phyloP scores from a whole-genome alignment of 225 moss, liverwort and hornwort genomes.

The Antitrichia curtipendula region DNA sequence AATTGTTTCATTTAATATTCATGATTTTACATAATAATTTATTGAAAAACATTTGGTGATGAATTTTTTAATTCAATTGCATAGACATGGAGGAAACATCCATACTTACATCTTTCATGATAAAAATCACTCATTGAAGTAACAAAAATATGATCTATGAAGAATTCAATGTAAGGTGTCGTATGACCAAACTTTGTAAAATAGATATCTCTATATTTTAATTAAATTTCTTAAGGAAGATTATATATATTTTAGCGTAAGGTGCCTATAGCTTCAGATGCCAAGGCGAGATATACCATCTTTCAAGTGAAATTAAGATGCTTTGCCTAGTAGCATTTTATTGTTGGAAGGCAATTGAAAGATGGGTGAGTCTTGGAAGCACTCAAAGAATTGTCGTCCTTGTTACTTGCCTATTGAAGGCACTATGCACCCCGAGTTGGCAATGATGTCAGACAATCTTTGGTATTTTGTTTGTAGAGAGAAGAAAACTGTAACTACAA shows the following conservation, averaged over 20 bases:
- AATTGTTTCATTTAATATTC: neutral
- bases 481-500: no score
- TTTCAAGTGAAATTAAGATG: neutral
- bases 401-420: neutral
- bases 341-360: fast-evolving
- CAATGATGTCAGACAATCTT: no score
- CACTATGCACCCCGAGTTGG: fast-evolving
- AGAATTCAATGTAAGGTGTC: neutral
- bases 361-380: fast-evolving
- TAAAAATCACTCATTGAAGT: neutral
- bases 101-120: neutral
- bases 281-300: no score
- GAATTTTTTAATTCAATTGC: neutral
- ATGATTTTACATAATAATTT: neutral
- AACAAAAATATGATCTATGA: neutral
- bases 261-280: fast-evolving
- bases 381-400: neutral
- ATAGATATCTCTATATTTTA: neutral
- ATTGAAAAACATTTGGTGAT: no score
- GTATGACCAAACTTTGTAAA: neutral
- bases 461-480: no score
- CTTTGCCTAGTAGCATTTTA: neutral
- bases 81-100: neutral
- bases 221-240: neutral
- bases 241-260: no score